phyloP scores from a whole-genome alignment of 768 basidiomycete genomes.

The Agrocybe pediades region DNA sequence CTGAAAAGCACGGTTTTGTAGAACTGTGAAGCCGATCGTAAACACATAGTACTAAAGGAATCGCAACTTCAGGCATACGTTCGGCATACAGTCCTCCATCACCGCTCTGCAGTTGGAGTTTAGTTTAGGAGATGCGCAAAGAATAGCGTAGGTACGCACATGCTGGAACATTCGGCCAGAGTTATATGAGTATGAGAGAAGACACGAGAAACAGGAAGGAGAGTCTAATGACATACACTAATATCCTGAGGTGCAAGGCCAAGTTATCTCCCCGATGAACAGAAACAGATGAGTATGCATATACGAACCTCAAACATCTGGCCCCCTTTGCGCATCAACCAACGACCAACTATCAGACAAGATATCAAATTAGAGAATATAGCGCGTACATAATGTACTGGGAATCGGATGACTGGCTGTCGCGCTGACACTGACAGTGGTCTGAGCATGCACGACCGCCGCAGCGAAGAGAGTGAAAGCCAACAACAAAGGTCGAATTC shows the following conservation, averaged over 20 bases:
- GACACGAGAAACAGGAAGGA: background rate
- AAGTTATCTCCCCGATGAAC: too few relatives aligned
- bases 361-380: background rate
- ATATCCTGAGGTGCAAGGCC: slow-evolving; percentile 46
- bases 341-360: background rate
- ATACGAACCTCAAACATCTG: slow-evolving; percentile 59
- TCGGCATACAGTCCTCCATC: slow-evolving; percentile 73
- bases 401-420: slow-evolving; percentile 7
- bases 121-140: background rate
- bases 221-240: slow-evolving; percentile 43
- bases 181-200: background rate
- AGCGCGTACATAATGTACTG: background rate
- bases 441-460: slow-evolving; percentile 8
- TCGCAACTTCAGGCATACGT: slow-evolving; percentile 33
- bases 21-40: slow-evolving; percentile 36
- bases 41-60: background rate
- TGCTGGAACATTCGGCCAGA: slow-evolving; percentile 23
- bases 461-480: slow-evolving; percentile 4
- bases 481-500: background rate
- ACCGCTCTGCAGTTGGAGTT: slow-evolving; percentile 45
- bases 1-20: slow-evolving; percentile 73
- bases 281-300: too few relatives aligned
- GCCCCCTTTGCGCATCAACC: slow-evolving; percentile 21
- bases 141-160: slow-evolving; percentile 25
- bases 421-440: slow-evolving; percentile 3